A percentile compares a stretch with the other conserved stretches of the same genome.
These are phyloP conservation scores for Wickerhamiella parazyma DNA, from an alignment of 805 yeast species.

Conservation along the genomic window DNA sequence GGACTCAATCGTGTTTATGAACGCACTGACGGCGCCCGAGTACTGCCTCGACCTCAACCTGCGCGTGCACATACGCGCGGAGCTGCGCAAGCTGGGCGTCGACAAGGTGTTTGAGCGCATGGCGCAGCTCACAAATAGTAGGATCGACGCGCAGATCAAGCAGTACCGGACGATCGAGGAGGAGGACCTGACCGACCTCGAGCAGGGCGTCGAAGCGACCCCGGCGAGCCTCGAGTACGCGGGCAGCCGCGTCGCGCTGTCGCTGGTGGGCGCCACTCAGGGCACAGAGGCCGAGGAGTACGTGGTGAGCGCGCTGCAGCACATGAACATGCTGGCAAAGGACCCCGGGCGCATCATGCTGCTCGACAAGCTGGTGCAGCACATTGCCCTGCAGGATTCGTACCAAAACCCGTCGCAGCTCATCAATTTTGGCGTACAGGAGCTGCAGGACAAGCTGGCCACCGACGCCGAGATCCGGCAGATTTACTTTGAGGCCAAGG, in stretches of 20 bases:
- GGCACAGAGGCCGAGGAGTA: slow-evolving; percentile 47
- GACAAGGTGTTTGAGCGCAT: slow-evolving; percentile 38
- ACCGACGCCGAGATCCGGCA: slow-evolving; percentile 78
- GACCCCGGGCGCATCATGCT: slow-evolving; percentile 40
- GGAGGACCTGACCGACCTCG: slow-evolving; percentile 36
- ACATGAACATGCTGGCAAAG: slow-evolving; percentile 37
- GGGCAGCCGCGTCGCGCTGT: slow-evolving; percentile 45
- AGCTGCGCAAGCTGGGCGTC: slow-evolving; percentile 44
- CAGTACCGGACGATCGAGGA: slow-evolving; percentile 39
- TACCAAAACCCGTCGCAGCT: slow-evolving; percentile 38
- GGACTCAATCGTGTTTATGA: slow-evolving; percentile 55
- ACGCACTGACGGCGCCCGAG: slow-evolving; percentile 36
- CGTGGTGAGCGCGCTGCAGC: slow-evolving; percentile 52
- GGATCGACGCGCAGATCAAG: slow-evolving; percentile 50
- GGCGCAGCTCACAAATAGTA: slow-evolving; percentile 41
- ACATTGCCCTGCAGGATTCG: slow-evolving; percentile 29
- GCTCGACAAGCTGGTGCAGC: slow-evolving; percentile 49
- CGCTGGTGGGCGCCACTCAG: slow-evolving; percentile 45
- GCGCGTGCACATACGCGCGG: slow-evolving; percentile 47
- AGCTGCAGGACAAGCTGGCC: slow-evolving; percentile 53
- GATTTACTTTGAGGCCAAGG: slow-evolving; percentile 47
- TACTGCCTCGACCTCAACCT: slow-evolving; percentile 23
- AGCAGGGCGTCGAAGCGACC: too few species aligned
- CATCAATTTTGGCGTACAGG: slow-evolving; percentile 62
- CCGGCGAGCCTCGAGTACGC: too few species aligned